A percentile compares a stretch with the other conserved stretches of the same genome.
Conservation (phyloP, 352 stramenopile genomes). For the Peronospora destructor region DNA sequence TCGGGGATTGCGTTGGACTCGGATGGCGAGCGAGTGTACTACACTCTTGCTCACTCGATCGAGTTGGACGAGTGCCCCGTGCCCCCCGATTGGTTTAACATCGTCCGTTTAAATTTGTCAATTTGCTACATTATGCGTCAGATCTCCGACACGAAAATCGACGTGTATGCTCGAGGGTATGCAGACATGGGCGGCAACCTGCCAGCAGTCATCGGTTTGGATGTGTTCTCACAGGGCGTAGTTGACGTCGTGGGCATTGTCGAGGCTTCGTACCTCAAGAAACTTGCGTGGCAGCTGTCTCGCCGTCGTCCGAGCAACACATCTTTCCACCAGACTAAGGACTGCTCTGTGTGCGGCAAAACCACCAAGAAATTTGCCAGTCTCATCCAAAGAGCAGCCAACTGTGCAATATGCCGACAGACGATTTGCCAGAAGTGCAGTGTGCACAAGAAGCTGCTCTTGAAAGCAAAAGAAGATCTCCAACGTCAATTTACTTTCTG, state of each 20-base stretch:
- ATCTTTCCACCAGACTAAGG: conserved; percentile 4
- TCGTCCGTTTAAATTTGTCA: conserved; percentile 40
- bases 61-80: conserved; percentile 28
- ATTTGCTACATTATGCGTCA: conserved; percentile 50
- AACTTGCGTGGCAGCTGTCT: conserved; percentile 37
- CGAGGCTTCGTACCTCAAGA: conserved; percentile 48
- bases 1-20: conserved; percentile 39
- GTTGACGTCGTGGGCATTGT: conserved; percentile 34
- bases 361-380: conserved; percentile 26
- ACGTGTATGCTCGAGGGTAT: conserved; percentile 43
- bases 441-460: conserved; percentile 42
- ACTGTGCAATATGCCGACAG: conserved; percentile 38
- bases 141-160: conserved; percentile 29
- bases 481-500: conserved; percentile 40
- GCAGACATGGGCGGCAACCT: conserved; percentile 36
- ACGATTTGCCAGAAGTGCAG: conserved; percentile 43
- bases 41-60: conserved; percentile 41
- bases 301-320: conserved; percentile 11
- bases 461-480: conserved; percentile 30
- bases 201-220: conserved; percentile 24
- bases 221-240: conserved; percentile 28
- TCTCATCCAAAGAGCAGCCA: conserved; percentile 25
- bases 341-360: conserved; percentile 37
- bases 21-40: conserved; percentile 37
- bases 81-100: conserved; percentile 23